Conservation (phyloP, 768 basidiomycete genomes). For the Nevesoporus exiguus region DNA sequence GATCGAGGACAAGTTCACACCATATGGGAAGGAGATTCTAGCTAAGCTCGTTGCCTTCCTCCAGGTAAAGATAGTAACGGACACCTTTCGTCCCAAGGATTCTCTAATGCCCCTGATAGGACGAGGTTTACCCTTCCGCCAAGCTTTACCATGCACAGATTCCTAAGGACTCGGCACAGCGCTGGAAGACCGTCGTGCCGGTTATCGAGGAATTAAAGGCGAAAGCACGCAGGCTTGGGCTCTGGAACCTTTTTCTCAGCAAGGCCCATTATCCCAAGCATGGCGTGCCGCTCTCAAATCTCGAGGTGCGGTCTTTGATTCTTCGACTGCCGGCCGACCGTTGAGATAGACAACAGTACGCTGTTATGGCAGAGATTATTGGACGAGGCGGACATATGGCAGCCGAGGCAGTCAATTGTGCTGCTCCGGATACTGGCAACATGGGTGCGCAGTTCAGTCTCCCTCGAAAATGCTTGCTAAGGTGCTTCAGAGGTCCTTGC, state of each 20-base stretch:
- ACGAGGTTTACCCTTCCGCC: slow-evolving; percentile 82
- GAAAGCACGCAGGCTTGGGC: slow-evolving; percentile 82
- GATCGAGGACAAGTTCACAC: slow-evolving; percentile 92
- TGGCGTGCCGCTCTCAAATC: slow-evolving; percentile 87
- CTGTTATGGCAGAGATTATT: slow-evolving; percentile 94
- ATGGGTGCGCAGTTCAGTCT: slow-evolving; percentile 59
- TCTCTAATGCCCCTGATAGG: slow-evolving; percentile 40
- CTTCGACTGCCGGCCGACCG: background rate
- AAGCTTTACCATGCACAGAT: slow-evolving; percentile 79
- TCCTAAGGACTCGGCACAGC: slow-evolving; percentile 63
- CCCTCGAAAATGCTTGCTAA: background rate
- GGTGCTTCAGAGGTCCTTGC: slow-evolving; percentile 82
- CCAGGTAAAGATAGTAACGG: slow-evolving; percentile 51
- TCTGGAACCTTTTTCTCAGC: slow-evolving; percentile 98
- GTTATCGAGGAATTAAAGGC: slow-evolving; percentile 80
- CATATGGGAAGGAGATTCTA: slow-evolving; percentile 82
- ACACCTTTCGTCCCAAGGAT: background rate
- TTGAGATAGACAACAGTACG: slow-evolving; percentile 58
- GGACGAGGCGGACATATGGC: slow-evolving; percentile 81
- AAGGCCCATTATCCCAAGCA: slow-evolving; percentile 88
- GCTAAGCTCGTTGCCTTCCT: slow-evolving; percentile 82
- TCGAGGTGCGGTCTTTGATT: slow-evolving; percentile 60
- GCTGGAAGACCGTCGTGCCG: slow-evolving; percentile 85
- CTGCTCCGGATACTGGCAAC: slow-evolving; percentile 96
- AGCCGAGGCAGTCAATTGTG: slow-evolving; percentile 87